Evolutionary conservation across 1,284 basidiomycete species (phyloP).

Genomic region (Trametes sp.): DNA sequence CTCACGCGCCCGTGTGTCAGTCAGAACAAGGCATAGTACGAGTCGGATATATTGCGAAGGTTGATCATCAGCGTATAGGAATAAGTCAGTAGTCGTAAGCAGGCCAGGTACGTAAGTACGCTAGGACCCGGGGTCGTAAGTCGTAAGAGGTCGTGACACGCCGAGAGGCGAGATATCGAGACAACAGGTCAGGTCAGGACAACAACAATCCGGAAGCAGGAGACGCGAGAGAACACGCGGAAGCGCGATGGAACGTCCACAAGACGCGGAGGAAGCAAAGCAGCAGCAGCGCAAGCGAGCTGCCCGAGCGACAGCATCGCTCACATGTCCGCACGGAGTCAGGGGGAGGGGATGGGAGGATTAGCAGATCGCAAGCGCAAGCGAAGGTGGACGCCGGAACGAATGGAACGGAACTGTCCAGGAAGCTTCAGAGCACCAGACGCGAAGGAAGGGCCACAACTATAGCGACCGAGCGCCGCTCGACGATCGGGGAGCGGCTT

Average conservation of each 20-base stretch:
- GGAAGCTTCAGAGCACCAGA: slow-evolving; percentile 14
- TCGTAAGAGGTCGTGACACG: slow-evolving; percentile 38
- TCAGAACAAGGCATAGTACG: slow-evolving; percentile 4
- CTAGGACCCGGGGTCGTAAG: slow-evolving; percentile 27
- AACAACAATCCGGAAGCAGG: slow-evolving; percentile 15
- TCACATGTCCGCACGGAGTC: slow-evolving; percentile 19
- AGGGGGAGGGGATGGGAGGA: slow-evolving; percentile 15
- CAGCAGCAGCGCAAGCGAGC: slow-evolving; percentile 18
- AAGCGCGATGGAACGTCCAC: slow-evolving; percentile 21
- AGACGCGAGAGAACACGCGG: slow-evolving; percentile 24
- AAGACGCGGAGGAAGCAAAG: slow-evolving; percentile 25
- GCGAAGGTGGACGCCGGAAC: slow-evolving; percentile 20
- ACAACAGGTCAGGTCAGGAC: slow-evolving; percentile 23
- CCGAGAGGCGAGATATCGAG: slow-evolving; percentile 27
- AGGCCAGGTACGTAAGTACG: slow-evolving; percentile 29
- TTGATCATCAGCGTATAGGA: slow-evolving; percentile 33
- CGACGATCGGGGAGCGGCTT: slow-evolving; percentile 25
- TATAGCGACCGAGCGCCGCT: slow-evolving; percentile 27
- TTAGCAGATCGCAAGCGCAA: slow-evolving; percentile 25
- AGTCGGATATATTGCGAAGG: slow-evolving; percentile 14
- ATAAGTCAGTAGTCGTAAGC: slow-evolving; percentile 33
- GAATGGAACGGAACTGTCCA: slow-evolving; percentile 28
- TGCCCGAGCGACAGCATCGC: slow-evolving; percentile 3
- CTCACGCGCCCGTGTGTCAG: background rate
- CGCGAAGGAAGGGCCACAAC: slow-evolving; percentile 19